Evolutionary conservation across 129 eudicot species (phyloP).

Genomic region (Solidago caesia): DNA sequence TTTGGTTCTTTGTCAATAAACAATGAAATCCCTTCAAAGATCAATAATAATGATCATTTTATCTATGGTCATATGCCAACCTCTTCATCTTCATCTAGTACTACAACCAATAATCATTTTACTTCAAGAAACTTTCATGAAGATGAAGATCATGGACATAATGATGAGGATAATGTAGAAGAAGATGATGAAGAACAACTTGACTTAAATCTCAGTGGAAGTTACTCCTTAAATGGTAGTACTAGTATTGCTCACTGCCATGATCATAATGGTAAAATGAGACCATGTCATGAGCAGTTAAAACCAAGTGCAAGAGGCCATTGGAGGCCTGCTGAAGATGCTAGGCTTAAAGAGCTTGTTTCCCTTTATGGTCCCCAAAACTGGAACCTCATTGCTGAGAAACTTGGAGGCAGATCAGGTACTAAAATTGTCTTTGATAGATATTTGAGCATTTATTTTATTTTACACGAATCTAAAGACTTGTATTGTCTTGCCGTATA

Average conservation of each 20-base stretch:
- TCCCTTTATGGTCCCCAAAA: constrained; percentile 56
- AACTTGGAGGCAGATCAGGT: constrained; percentile 65
- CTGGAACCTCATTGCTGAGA: constrained; percentile 60
- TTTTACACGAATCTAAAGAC: neutral
- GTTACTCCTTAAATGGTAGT: neutral
- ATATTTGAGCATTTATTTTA: neutral
- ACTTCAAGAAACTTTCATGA: constrained; percentile 28
- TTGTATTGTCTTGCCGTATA: too few species aligned
- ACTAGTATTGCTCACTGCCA: constrained; percentile 7
- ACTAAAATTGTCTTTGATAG: neutral
- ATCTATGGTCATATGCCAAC: constrained; percentile 17
- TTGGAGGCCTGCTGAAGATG: constrained; percentile 74
- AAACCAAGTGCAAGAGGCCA: constrained; percentile 52
- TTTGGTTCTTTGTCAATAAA: constrained; percentile 36
- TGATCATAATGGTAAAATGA: constrained; percentile 7
- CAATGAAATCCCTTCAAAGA: constrained; percentile 27
- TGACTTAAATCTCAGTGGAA: constrained; percentile 16
- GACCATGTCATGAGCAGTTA: constrained; percentile 21
- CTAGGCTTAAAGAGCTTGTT: constrained; percentile 52
- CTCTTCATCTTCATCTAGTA: constrained; percentile 25
- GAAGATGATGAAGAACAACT: constrained; percentile 16
- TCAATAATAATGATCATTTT: constrained; percentile 20
- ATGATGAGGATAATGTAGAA: neutral
- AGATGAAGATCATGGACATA: constrained; percentile 18
- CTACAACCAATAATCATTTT: constrained; percentile 8